phyloP scores from a whole-genome alignment of 139 green algal genomes.

The Picochlorum sp. region DNA sequence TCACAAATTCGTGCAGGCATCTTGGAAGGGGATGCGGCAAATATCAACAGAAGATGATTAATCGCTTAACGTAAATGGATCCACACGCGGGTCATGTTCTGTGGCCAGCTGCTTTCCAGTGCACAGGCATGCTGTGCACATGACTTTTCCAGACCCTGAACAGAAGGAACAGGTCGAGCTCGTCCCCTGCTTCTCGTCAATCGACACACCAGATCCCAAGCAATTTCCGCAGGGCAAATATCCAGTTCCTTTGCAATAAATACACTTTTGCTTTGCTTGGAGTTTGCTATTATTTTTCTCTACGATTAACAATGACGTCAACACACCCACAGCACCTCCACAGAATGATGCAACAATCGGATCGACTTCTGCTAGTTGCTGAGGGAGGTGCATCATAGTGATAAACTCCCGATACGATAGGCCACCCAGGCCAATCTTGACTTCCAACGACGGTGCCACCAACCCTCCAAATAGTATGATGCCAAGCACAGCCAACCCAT shows the following conservation, averaged over 20 bases:
- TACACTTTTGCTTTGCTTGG: slow-evolving; percentile 59
- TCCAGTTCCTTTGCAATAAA: slow-evolving; percentile 68
- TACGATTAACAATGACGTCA: slow-evolving; percentile 90
- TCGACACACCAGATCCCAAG: slow-evolving; percentile 43
- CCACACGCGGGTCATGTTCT: slow-evolving; percentile 86
- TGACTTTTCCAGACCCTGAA: slow-evolving; percentile 85
- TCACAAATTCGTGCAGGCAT: slow-evolving; percentile 52
- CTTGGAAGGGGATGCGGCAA: slow-evolving; percentile 27
- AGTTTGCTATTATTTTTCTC: slow-evolving; percentile 90
- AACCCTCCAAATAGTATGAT: slow-evolving; percentile 93
- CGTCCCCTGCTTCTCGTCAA: neutral
- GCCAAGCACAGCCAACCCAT: slow-evolving; percentile 44
- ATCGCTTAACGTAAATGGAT: slow-evolving; percentile 59
- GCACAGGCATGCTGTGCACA: slow-evolving; percentile 95
- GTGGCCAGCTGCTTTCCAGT: slow-evolving; percentile 87
- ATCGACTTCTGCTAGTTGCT: slow-evolving; percentile 88
- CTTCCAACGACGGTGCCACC: slow-evolving; percentile 82
- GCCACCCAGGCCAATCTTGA: slow-evolving; percentile 86
- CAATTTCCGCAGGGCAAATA: slow-evolving; percentile 91
- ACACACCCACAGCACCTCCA: slow-evolving; percentile 87
- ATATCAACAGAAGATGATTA: slow-evolving; percentile 1
- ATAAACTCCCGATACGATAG: slow-evolving; percentile 92
- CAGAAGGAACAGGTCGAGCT: slow-evolving; percentile 50
- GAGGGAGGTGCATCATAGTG: slow-evolving; percentile 69
- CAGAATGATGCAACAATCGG: slow-evolving; percentile 98